Percentiles rank a stretch among this genome's conserved stretches.
phyloP scores from a whole-genome alignment of 1,139 yeast species.

The Suhomyces anneliseae region DNA sequence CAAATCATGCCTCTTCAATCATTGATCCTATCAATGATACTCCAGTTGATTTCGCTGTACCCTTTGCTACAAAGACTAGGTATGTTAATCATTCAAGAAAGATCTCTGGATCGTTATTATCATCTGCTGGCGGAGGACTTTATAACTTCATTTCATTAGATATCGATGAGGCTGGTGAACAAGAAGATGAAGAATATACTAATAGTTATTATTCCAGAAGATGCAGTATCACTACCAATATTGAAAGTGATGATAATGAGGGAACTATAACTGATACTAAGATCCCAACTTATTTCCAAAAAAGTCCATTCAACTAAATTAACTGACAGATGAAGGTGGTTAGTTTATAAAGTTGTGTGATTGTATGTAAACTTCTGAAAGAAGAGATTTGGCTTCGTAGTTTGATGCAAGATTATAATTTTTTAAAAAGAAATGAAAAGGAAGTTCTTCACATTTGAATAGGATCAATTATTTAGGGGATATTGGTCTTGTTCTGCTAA shows the following conservation, averaged over 20 bases:
- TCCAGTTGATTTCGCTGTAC: constrained; percentile 42
- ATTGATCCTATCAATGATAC: constrained; percentile 44
- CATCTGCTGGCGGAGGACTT: constrained; percentile 28
- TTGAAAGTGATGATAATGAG: constrained; percentile 12
- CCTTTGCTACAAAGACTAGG: constrained; percentile 18
- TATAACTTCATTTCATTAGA: constrained; percentile 25
- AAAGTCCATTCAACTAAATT: constrained; percentile 17
- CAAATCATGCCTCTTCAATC: constrained; percentile 22
- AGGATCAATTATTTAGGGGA: too few relatives aligned
- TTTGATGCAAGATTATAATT: too few relatives aligned
- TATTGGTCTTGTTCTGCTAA: too few relatives aligned
- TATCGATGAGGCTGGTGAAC: constrained; percentile 32
- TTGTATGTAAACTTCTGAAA: too few relatives aligned
- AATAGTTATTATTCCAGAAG: constrained; percentile 7
- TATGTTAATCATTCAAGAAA: constrained; percentile 20
- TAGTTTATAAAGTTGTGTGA: too few relatives aligned
- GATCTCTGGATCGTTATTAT: constrained; percentile 23
- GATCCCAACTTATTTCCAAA: constrained; percentile 14
- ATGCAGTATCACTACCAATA: constrained; percentile 6
- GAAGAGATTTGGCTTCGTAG: too few relatives aligned
- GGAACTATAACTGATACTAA: constrained; percentile 8
- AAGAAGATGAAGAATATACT: constrained; percentile 17
- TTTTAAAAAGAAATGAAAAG: too few relatives aligned
- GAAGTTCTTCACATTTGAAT: too few relatives aligned
- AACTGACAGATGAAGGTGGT: too few relatives aligned